These are phyloP conservation scores for Leishmania lainsoni DNA, from an alignment of 208 protist genomes.

Conservation along the genomic window DNA sequence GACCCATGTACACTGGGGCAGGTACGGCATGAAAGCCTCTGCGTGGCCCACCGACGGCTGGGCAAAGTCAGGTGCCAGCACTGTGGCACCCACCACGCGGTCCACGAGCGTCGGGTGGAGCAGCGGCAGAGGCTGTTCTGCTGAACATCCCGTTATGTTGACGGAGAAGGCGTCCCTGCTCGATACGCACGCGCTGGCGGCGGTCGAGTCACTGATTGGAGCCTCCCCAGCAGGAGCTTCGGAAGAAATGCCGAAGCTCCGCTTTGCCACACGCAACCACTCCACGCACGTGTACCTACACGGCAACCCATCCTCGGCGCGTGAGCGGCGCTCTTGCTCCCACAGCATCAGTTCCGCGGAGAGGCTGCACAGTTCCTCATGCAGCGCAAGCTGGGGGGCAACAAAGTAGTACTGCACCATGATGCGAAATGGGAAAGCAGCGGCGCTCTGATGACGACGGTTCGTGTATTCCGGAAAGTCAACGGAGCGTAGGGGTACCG, in stretches of 20 bases:
- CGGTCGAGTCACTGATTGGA: too few species aligned
- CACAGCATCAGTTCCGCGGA: conserved; percentile 10
- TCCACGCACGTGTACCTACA: conserved; percentile 12
- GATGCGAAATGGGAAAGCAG: conserved; percentile 47
- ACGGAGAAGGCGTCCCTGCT: not conserved
- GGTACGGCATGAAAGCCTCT: conserved; percentile 21
- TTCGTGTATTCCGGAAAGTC: conserved; percentile 57
- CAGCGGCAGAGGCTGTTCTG: conserved; percentile 27
- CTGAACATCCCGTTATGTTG: not conserved
- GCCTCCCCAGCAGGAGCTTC: not conserved
- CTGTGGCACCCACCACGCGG: not conserved
- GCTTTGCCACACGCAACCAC: conserved; percentile 16
- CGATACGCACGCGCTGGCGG: not conserved
- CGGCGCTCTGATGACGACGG: conserved; percentile 57
- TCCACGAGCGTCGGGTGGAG: conserved; percentile 32
- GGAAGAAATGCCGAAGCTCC: not conserved
- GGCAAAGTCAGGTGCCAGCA: not conserved
- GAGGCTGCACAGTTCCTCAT: conserved; percentile 14
- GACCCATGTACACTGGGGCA: conserved; percentile 22
- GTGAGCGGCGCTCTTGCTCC: not conserved
- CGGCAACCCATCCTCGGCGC: not conserved
- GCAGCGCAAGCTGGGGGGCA: not conserved
- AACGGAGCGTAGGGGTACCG: conserved; percentile 36
- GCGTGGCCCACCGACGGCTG: not conserved
- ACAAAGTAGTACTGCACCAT: conserved; percentile 78